Evolutionary conservation across 805 yeast species (phyloP), one percentile per base, ranked within the genome.

Genomic region (Yarrowia divulgata): DNA sequence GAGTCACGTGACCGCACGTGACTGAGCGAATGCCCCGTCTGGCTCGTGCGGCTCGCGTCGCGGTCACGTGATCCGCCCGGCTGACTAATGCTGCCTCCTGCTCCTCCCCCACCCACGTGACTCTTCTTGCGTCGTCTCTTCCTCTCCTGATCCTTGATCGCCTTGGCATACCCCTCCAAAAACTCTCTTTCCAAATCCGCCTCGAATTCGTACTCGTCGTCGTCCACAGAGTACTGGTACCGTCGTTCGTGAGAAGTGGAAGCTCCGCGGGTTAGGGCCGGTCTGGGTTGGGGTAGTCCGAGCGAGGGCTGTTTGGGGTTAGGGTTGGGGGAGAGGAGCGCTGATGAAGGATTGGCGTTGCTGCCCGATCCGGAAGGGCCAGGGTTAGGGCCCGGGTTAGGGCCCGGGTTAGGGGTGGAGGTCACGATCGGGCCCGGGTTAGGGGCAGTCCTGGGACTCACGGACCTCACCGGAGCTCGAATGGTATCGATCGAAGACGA

Each of bases 91-190:
- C 52, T 43, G 13, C 40, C 63, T 29, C 50, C 64, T 29, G 29
- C 29, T 4, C 29, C 29, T 23, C 29, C 29, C 29, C 50, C 40
- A 0, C 32, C 6, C 49, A 29, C 49, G 32, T 34, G 52, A 19
- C 48, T 57, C 32, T 57, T 57, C 39, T 40, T 40, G 4, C 49
- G 37, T 19, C 66, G n/a, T 35, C 68, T 43, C 9, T 71, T 71
- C 10, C 71, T 40, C 64, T 57, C 78, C 73, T 48, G 85, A 77
- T 71, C 84, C 64, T 87, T 83, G 64, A 90, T 74, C 0, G 93
- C 95, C 77, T 89, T 95, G 50, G 84, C 84, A 73, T 85, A 87
- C 0, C 95, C 95, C 74, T 90, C 96, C 40, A 87, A 73, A 74
- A 90, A 90, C 71, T 86, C 85, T 32, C 86, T 77, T 70, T 83